Evolutionary conservation across 345 rosid genomes (phyloP).

Genomic region (Isatis tinctoria): DNA sequence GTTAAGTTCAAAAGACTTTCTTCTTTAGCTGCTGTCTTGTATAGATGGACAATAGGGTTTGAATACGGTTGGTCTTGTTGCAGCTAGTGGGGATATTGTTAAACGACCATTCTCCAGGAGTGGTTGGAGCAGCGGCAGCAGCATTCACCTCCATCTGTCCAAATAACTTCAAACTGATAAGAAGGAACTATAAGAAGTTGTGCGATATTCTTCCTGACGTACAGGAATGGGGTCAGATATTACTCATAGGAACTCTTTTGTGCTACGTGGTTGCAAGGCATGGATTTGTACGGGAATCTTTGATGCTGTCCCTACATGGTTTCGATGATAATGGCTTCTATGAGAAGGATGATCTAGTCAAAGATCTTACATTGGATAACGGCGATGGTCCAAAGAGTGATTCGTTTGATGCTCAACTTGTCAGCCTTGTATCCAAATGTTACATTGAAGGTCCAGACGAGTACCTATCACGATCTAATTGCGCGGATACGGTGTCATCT

Average conservation of each 20-base stretch:
- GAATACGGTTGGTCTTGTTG: constrained; percentile 10
- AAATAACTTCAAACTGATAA: constrained; percentile 62
- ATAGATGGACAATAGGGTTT: background rate
- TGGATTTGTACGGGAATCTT: constrained; percentile 85
- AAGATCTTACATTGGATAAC: constrained; percentile 34
- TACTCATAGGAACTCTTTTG: constrained; percentile 70
- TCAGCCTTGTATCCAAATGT: constrained; percentile 48
- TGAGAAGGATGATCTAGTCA: constrained; percentile 43
- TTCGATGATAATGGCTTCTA: constrained; percentile 34
- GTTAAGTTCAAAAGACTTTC: background rate
- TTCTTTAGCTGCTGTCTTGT: background rate
- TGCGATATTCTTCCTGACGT: constrained; percentile 95
- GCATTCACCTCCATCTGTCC: constrained; percentile 89
- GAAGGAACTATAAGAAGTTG: constrained; percentile 61
- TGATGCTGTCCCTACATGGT: constrained; percentile 64
- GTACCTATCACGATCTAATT: constrained; percentile 62
- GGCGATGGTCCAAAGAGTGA: constrained; percentile 28
- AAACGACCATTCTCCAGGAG: constrained; percentile 82
- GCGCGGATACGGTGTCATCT: constrained; percentile 30
- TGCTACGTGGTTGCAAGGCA: constrained; percentile 76
- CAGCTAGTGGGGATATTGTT: constrained; percentile 84
- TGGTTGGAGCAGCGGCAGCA: constrained; percentile 95
- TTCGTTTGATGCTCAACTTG: constrained; percentile 34
- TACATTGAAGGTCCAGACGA: constrained; percentile 96
- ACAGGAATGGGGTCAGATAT: constrained; percentile 98